Base-by-base conservation (phyloP, 1,284 basidiomycete species). In the Sphagnurus paluster region DNA sequence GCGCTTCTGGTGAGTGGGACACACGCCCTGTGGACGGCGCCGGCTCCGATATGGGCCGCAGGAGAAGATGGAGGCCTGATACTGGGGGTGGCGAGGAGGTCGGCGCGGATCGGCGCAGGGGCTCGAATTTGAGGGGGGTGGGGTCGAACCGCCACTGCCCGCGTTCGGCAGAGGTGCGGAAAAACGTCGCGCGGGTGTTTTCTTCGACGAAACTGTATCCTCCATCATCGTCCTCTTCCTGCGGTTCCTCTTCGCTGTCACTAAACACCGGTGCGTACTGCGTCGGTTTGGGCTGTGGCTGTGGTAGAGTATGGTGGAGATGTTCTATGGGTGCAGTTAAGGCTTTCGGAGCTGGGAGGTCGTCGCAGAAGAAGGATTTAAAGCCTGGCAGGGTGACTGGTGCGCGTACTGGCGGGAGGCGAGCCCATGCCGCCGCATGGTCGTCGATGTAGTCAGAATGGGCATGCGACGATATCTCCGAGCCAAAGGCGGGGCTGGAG, bases 71-170 rank as follows among this genome's bases (percentile, higher is more conserved):
- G 19, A 58, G 51, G 3, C 54, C 56, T 10, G 57, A 56, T 5
- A 58, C 52, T 25, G 60, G 47, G 6, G 58, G 44, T 14, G 53
- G 48, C 14, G 62, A 63, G 34, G 59, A 62, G 13, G 62, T 56
- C 2, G 74, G 71, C 0, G 61, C 66, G 2, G 75, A 73, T 52
- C 69, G 65, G 10, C 67, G 63, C 14, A 56, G 57, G 21, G 56
- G 54, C 36, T 51, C 44, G 39, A 56, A 52, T 50, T 57, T 58
- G 35, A 56, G 44, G 0, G 67, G 62, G 20, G 70, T 57, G 2
- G 76, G 75, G 49, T 78, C 77, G 37, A 62, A 74, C 52, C 67
- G 64, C 77, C 77, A 79, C 39, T 69, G 68, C 9, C 78, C 77
- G 36, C 77, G 76, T 52, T 79, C 78, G 3, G 74, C 69, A 36